Conservation (phyloP, 768 basidiomycete species). For the Coprinopsis sp. region DNA sequence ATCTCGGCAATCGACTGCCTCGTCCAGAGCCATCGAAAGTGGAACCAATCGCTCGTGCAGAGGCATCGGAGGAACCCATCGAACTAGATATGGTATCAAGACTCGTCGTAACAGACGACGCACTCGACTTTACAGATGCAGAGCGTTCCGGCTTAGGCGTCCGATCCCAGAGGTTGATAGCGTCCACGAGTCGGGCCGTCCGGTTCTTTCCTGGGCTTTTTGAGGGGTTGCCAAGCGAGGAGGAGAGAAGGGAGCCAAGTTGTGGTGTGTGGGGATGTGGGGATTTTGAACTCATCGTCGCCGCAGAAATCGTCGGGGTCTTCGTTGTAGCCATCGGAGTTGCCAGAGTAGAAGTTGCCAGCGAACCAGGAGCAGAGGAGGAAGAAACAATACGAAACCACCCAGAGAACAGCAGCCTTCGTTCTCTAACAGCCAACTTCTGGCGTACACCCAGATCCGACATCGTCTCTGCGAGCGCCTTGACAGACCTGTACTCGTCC, state of each 20-base stretch:
- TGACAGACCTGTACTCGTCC: slow-evolving; percentile 78
- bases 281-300: no score
- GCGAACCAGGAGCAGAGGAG: background rate
- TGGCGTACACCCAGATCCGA: slow-evolving; percentile 50
- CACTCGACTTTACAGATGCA: slow-evolving; percentile 31
- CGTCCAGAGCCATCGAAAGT: no score
- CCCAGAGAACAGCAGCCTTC: slow-evolving; percentile 72
- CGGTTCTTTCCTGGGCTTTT: slow-evolving; percentile 20
- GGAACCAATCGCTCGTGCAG: no score
- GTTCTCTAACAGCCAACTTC: slow-evolving; percentile 63
- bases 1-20: no score
- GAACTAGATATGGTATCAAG: slow-evolving; percentile 3
- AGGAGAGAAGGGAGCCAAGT: background rate
- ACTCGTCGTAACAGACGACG: slow-evolving; percentile 20
- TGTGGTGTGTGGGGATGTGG: no score
- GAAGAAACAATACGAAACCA: slow-evolving; percentile 39
- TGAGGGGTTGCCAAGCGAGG: background rate
- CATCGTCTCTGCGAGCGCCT: slow-evolving; percentile 54
- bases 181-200: slow-evolving; percentile 33
- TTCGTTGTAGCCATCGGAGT: no score
- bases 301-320: no score
- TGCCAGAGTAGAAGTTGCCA: background rate
- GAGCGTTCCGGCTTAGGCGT: slow-evolving; percentile 32
- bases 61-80: slow-evolving; percentile 8
- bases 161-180: slow-evolving; percentile 40